Evolutionary conservation across 352 stramenopile species (phyloP).

Genomic region (Globisporangium cylindrosporum): DNA sequence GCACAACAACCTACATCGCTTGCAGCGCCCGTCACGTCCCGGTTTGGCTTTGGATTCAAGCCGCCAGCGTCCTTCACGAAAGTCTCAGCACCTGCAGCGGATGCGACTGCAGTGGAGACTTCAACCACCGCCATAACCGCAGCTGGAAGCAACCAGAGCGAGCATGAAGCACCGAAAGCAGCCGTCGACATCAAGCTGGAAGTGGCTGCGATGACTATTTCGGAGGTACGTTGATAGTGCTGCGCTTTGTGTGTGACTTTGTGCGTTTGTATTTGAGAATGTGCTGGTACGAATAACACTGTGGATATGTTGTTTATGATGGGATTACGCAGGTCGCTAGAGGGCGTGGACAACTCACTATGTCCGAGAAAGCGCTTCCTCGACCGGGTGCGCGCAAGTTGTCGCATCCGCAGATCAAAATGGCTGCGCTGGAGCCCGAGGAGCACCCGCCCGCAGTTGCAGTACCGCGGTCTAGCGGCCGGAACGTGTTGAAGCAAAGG

Average conservation of each 20-base stretch:
- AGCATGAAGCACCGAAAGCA: constrained; percentile 12
- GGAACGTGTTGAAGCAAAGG: constrained; percentile 20
- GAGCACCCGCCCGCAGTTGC: constrained; percentile 1
- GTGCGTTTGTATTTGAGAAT: background rate
- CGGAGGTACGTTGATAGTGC: background rate
- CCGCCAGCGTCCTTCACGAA: constrained; percentile 12
- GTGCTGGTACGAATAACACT: background rate
- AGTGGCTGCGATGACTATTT: background rate
- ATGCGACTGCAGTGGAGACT: background rate
- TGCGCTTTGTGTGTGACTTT: background rate
- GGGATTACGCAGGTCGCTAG: background rate
- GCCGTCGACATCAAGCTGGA: constrained; percentile 6
- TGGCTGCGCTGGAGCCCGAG: background rate
- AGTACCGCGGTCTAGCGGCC: constrained; percentile 16
- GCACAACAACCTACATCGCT: background rate
- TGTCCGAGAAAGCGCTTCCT: constrained; percentile 17
- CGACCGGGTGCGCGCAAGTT: constrained; percentile 21
- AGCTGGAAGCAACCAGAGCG: constrained; percentile 23
- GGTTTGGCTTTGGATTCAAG: constrained; percentile 41
- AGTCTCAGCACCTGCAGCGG: background rate
- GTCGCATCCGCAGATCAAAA: constrained; percentile 10
- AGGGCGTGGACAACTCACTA: constrained; percentile 18
- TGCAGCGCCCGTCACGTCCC: constrained; percentile 1
- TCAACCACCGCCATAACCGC: background rate
- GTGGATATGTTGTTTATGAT: background rate